These are phyloP conservation scores for Knoxdaviesia capensis DNA, from an alignment of 2,329 filamentous ascomycete species.

Conservation along the genomic window DNA sequence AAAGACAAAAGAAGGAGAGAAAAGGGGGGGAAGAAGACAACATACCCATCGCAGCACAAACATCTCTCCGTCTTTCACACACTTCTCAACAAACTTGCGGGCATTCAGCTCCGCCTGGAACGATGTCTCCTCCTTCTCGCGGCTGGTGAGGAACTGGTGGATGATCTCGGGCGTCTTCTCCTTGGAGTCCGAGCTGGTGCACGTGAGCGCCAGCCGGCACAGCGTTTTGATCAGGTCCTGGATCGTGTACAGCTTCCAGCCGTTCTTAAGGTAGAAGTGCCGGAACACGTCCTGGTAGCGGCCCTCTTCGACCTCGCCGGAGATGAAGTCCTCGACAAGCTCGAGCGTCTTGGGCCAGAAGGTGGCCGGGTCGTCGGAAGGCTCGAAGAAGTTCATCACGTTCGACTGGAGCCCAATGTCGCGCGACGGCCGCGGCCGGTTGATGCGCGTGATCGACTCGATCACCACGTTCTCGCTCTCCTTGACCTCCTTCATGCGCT, in stretches of 20 bases:
- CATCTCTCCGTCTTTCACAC: constrained; percentile 79
- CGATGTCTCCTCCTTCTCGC: constrained; percentile 67
- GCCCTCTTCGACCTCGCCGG: constrained; percentile 59
- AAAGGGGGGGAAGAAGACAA: constrained; percentile 9
- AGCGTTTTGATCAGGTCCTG: constrained; percentile 73
- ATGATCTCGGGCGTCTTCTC: constrained; percentile 88
- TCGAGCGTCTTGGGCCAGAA: constrained; percentile 75
- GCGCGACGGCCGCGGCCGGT: constrained; percentile 58
- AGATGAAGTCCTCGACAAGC: constrained; percentile 72
- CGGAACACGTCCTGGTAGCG: constrained; percentile 81
- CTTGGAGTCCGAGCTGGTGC: constrained; percentile 70
- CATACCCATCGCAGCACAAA: constrained; percentile 84
- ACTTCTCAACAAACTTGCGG: constrained; percentile 79
- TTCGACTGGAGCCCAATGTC: constrained; percentile 72
- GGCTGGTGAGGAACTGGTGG: constrained; percentile 65
- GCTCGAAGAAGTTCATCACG: constrained; percentile 56
- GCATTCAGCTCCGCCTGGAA: constrained; percentile 80
- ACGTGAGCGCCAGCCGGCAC: constrained; percentile 60
- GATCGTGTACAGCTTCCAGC: constrained; percentile 86
- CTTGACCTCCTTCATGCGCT: constrained; percentile 68
- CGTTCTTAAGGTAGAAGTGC: constrained; percentile 75
- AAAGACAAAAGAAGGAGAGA: not conserved
- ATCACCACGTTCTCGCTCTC: constrained; percentile 52
- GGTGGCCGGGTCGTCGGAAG: constrained; percentile 35
- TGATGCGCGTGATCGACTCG: constrained; percentile 53